These are phyloP conservation scores for Lophium mytilinum DNA, from an alignment of 495 filamentous ascomycete species.

Conservation along the genomic window DNA sequence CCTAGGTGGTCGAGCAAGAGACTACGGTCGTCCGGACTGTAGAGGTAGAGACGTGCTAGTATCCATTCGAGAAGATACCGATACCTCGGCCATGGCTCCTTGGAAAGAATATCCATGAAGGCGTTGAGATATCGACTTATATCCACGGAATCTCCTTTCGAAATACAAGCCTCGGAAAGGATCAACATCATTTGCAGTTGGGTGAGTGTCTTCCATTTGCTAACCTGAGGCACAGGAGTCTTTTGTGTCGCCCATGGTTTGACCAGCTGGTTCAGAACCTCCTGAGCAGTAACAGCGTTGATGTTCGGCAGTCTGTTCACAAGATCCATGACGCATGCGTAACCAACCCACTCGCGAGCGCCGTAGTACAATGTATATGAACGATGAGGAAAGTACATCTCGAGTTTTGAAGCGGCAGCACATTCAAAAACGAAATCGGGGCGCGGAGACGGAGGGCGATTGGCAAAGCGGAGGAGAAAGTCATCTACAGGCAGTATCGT, in stretches of 20 bases:
- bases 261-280: constrained; percentile 31
- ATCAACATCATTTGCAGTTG: constrained; percentile 41
- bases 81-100: constrained; percentile 40
- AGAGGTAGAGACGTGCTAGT: constrained; percentile 30
- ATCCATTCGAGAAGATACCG: constrained; percentile 43
- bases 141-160: neutral
- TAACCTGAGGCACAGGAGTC: constrained; percentile 33
- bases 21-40: constrained; percentile 21
- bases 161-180: constrained; percentile 24
- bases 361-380: constrained; percentile 38
- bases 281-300: constrained; percentile 16
- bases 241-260: constrained; percentile 36
- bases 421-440: constrained; percentile 36
- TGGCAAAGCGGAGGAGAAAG: constrained; percentile 25
- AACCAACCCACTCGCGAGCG: constrained; percentile 29
- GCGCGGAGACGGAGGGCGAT: constrained; percentile 28
- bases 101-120: constrained; percentile 28
- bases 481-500: constrained; percentile 22
- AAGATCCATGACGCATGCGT: constrained; percentile 39
- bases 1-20: constrained; percentile 11
- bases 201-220: constrained; percentile 37
- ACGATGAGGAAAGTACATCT: constrained; percentile 10
- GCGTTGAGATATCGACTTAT: constrained; percentile 20
- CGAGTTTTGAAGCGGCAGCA: constrained; percentile 21
- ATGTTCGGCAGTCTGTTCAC: constrained; percentile 30